These are phyloP conservation scores for Mimosa pudica DNA, from an alignment of 306 rosid species.

Conservation along the genomic window DNA sequence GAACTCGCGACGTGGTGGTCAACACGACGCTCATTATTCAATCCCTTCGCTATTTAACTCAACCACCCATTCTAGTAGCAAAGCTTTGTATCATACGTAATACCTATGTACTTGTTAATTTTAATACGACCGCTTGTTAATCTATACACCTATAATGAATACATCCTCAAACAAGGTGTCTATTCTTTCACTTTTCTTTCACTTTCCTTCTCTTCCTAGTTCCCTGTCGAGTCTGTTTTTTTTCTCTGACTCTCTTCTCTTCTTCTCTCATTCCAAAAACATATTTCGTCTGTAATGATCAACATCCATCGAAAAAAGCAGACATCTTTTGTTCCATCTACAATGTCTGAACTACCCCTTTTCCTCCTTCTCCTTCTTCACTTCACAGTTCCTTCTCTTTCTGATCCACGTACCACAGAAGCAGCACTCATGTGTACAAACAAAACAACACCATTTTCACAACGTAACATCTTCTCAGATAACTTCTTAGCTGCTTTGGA, in stretches of 20 bases:
- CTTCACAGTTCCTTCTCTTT: neutral
- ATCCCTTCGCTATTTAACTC: no score
- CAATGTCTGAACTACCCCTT: conserved; percentile 23
- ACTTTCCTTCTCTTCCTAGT: neutral
- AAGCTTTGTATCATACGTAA: no score
- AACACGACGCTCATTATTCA: no score
- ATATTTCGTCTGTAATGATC: neutral
- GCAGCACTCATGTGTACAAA: conserved; percentile 59
- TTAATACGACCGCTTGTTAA: no score
- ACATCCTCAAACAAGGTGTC: no score
- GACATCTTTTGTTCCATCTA: neutral
- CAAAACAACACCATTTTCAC: conserved; percentile 40
- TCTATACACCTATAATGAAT: no score
- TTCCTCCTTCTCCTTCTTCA: conserved; percentile 26
- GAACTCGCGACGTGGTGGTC: no score
- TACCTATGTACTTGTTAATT: no score
- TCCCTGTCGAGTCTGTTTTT: neutral
- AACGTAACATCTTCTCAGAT: conserved; percentile 41
- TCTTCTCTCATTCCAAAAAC: neutral
- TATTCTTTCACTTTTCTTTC: neutral
- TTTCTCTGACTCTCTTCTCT: neutral
- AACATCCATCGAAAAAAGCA: neutral
- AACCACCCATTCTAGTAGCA: no score
- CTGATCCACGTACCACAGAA: conserved; percentile 59
- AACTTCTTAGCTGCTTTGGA: conserved; percentile 58